phyloP scores from a whole-genome alignment of 1,284 basidiomycete species.

The Pseudozyma flocculosa region DNA sequence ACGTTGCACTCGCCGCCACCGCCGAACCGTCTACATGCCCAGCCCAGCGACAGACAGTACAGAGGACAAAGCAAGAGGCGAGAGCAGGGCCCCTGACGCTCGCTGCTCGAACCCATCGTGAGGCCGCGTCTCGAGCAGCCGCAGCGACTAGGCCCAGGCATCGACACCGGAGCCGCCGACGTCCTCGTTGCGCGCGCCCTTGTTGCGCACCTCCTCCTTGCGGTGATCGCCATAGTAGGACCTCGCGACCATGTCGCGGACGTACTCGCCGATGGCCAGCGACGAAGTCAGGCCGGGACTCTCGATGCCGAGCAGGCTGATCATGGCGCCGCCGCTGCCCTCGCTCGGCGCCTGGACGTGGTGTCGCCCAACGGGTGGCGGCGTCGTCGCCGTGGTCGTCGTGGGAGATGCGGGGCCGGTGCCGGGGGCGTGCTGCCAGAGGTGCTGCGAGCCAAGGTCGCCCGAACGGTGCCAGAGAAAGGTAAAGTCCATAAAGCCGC shows the following conservation, averaged over 20 bases:
- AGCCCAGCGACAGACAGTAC: too few species aligned
- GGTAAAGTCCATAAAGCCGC: slow-evolving; percentile 80
- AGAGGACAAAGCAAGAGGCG: too few species aligned
- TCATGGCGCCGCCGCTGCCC: slow-evolving; percentile 34
- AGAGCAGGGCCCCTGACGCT: too few species aligned
- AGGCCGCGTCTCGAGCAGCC: too few species aligned
- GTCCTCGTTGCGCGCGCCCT: slow-evolving; percentile 45
- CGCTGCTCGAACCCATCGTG: too few species aligned
- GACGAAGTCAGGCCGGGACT: slow-evolving; percentile 63
- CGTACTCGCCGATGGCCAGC: slow-evolving; percentile 62
- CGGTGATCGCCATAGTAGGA: slow-evolving; percentile 57
- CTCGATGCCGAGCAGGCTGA: slow-evolving; percentile 64
- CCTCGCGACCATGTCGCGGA: slow-evolving; percentile 59
- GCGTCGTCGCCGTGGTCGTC: too few species aligned
- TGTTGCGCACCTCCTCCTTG: slow-evolving; percentile 9
- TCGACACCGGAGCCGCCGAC: slow-evolving; percentile 19
- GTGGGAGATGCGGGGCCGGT: not conserved
- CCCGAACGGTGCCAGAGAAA: slow-evolving; percentile 56
- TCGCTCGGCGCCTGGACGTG: not conserved
- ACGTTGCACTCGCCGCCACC: too few species aligned
- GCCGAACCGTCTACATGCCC: too few species aligned
- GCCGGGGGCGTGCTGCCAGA: slow-evolving; percentile 45
- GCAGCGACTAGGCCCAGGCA: slow-evolving; percentile 44
- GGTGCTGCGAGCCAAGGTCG: slow-evolving; percentile 26
- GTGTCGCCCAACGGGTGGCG: too few species aligned